A percentile compares a stretch with the other conserved stretches of the same genome.
Evolutionary conservation across 176 grass and related monocot species (phyloP).

Genomic region (Eleusine coracana): DNA sequence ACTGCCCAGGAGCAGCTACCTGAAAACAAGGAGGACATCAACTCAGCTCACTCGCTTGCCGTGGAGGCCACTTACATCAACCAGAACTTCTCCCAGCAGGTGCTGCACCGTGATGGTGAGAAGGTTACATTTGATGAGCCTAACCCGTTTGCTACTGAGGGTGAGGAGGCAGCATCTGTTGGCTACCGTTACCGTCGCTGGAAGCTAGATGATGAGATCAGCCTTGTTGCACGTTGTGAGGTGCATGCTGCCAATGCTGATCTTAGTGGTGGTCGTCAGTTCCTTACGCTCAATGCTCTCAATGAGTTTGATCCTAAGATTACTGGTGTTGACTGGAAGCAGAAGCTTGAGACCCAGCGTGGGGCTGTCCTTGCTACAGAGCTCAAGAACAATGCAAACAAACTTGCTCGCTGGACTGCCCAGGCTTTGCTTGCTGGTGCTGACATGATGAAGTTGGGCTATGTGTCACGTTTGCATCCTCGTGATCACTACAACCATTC

Average conservation of each 20-base stretch:
- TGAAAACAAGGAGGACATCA: conserved; percentile 82
- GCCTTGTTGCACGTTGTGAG: conserved; percentile 78
- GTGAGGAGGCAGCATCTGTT: conserved; percentile 69
- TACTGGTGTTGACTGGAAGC: conserved; percentile 81
- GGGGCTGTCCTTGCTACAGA: conserved; percentile 86
- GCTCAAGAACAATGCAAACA: conserved; percentile 93
- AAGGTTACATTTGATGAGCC: conserved; percentile 86
- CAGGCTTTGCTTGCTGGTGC: conserved; percentile 77
- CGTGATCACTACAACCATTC: conserved; percentile 80
- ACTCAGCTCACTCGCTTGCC: conserved; percentile 62
- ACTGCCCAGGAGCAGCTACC: conserved; percentile 81
- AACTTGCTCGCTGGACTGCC: conserved; percentile 81
- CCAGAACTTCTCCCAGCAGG: conserved; percentile 91
- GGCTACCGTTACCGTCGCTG: conserved; percentile 80
- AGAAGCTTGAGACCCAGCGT: conserved; percentile 85
- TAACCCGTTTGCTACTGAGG: conserved; percentile 70
- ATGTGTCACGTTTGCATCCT: conserved; percentile 70
- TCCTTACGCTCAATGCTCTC: conserved; percentile 68
- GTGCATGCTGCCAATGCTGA: conserved; percentile 61
- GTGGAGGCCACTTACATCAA: conserved; percentile 91
- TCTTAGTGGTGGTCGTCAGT: conserved; percentile 54
- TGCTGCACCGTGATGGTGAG: conserved; percentile 55
- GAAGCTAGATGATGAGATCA: conserved; percentile 75
- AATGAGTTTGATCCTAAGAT: conserved; percentile 90
- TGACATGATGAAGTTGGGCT: conserved; percentile 87